Evolutionary conservation across 2,329 filamentous ascomycete species (phyloP), one percentile per base, ranked within the genome.

Genomic region (Phoma sp.): DNA sequence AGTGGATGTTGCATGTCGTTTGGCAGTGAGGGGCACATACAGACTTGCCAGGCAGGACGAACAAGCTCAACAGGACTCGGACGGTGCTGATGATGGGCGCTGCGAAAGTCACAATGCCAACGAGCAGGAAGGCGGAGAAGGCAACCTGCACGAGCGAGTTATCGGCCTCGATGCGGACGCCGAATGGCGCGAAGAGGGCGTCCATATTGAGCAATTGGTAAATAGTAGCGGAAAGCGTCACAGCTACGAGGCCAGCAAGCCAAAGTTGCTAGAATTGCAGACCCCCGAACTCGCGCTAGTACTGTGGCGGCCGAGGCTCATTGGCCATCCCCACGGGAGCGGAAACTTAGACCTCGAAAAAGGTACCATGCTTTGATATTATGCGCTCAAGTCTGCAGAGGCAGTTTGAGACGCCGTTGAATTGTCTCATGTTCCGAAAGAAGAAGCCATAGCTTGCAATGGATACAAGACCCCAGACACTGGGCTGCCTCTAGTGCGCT

Each of bases 41-140:
- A 32, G 78, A 75, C 58, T 71, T 71, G 52, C 80, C 80, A 29
- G 79, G 79, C 8, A 82, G 65, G 44, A 82, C 68, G 61, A 82
- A 82, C 47, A 82, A 66, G 59, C 78, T 80, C 47, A 80, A 68
- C 35, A 82, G 70, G 47, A 81, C 61, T 49, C 78, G 67, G 64
- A 80, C 70, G 59, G 78, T 79, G 66, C 77, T 80, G 66, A 79
- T 70, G 54, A 81, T 62, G 5, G 70, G 71, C 41, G 66, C 66
- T 55, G 62, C 59, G 37, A 74, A 62, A 32, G 70, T 60, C 22
- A 64, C 66, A 46, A 69, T 58, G 47, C 71, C 72, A 14, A 66
- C 67, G 13, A 71, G 52, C 30, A 75, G 52, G 22, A 74, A 58
- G 33, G 62, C 58, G 24, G 63, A 68, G 13, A 72, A 61, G 3